Evolutionary conservation across 352 stramenopile genomes (phyloP).

Genomic region (Phytopythium ostracodes): DNA sequence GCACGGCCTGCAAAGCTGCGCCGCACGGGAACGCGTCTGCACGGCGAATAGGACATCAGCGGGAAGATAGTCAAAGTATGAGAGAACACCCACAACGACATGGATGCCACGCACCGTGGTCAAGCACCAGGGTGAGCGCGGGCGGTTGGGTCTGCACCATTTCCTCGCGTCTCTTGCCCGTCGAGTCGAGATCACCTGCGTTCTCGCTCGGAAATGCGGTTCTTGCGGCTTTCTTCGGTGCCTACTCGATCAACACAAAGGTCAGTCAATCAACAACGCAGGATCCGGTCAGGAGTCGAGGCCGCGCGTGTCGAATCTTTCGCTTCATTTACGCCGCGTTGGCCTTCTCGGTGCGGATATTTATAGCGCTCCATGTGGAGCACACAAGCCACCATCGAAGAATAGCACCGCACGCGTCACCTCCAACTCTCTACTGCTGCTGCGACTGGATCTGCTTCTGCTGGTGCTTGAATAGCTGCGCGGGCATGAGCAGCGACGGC

Average conservation of each 20-base stretch:
- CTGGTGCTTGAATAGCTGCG: conserved; percentile 47
- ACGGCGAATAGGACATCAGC: too few species aligned
- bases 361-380: background rate
- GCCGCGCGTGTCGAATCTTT: background rate
- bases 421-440: conserved; percentile 3
- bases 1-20: conserved; percentile 42
- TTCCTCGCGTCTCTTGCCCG: background rate
- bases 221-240: too few species aligned
- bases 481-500: conserved; percentile 35
- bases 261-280: too few species aligned
- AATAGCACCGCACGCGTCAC: background rate
- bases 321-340: background rate
- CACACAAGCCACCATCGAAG: background rate
- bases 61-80: too few species aligned
- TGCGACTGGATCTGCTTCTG: conserved; percentile 28
- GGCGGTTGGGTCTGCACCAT: conserved; percentile 15
- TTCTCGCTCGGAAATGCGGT: background rate
- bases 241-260: background rate
- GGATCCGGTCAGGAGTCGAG: conserved; percentile 1
- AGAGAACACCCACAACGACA: conserved; percentile 1
- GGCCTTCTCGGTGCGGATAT: background rate
- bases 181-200: background rate
- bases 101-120: conserved; percentile 5
- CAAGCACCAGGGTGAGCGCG: conserved; percentile 10
- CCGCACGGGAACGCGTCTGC: conserved; percentile 39